phyloP scores from a whole-genome alignment of 108 stramenopile genomes.

The Cylindrotheca fusiformis region DNA sequence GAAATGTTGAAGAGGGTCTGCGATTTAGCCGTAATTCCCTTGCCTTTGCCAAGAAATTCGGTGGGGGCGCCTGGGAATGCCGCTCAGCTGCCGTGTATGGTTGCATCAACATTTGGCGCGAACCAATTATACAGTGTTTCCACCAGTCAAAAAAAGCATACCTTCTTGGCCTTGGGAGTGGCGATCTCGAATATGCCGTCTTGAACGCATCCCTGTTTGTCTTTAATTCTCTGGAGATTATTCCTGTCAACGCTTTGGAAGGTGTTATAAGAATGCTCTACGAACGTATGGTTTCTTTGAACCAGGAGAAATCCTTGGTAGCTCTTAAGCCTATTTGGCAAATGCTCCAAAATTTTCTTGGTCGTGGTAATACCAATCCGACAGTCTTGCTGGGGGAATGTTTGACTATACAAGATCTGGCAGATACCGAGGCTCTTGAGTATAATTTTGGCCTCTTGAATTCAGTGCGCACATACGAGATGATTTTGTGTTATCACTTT shows the following conservation, averaged over 20 bases:
- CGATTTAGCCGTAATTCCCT: not conserved
- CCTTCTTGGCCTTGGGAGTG: not conserved
- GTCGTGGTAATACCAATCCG: not conserved
- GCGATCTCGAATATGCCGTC: not conserved
- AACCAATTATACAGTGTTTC: not conserved
- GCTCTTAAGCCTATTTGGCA: not conserved
- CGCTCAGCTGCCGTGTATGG: not conserved
- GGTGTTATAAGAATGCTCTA: not conserved
- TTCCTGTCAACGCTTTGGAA: not conserved
- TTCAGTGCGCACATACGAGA: too few relatives aligned
- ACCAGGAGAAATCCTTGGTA: not conserved
- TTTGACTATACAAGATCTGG: too few relatives aligned
- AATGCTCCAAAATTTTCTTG: slow-evolving; percentile 1
- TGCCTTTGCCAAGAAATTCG: not conserved
- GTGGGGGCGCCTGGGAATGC: not conserved
- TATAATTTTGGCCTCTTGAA: too few relatives aligned
- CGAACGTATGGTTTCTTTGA: not conserved
- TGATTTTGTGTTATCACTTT: too few relatives aligned
- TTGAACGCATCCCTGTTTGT: not conserved
- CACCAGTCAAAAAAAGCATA: not conserved
- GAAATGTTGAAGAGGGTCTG: not conserved
- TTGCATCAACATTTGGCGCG: not conserved
- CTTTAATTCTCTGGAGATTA: not conserved
- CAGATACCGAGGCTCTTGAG: too few relatives aligned
- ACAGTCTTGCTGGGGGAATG: not conserved